Percentiles rank a stretch among this genome's conserved stretches.
Evolutionary conservation across 192 early-diverging fungal genomes (phyloP).

Genomic region (Coemansia sp.): DNA sequence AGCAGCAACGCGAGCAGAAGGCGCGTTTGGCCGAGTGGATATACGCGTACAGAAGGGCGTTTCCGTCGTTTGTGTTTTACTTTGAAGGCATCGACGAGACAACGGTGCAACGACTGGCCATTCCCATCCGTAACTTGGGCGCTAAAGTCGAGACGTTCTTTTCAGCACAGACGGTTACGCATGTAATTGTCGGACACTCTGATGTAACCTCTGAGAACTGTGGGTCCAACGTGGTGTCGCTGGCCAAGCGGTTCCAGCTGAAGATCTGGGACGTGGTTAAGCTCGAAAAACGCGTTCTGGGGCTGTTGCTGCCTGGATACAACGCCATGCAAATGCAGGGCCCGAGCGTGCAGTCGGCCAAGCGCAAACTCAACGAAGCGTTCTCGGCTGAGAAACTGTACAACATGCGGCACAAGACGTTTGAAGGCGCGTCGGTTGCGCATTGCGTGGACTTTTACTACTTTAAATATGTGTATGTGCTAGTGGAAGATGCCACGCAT

Average conservation of each 20-base stretch:
- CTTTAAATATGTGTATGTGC: conserved; percentile 52
- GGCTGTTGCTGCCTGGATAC: conserved; percentile 40
- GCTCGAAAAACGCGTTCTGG: conserved; percentile 49
- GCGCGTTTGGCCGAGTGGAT: conserved; percentile 53
- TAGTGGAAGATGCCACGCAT: conserved; percentile 51
- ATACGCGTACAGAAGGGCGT: conserved; percentile 45
- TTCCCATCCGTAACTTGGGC: conserved; percentile 34
- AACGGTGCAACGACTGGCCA: conserved; percentile 34
- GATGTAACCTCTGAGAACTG: conserved; percentile 15
- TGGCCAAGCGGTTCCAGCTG: conserved; percentile 44
- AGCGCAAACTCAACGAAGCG: conserved; percentile 54
- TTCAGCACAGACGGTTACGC: conserved; percentile 53
- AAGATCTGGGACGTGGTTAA: conserved; percentile 49
- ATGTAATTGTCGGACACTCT: conserved; percentile 41
- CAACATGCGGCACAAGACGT: conserved; percentile 48
- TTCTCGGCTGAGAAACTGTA: conserved; percentile 46
- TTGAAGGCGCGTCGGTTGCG: conserved; percentile 35
- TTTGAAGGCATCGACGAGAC: conserved; percentile 55
- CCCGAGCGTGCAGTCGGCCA: conserved; percentile 39
- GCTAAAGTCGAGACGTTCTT: conserved; percentile 54
- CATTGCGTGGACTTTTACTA: conserved; percentile 52
- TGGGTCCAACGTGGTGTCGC: conserved; percentile 34
- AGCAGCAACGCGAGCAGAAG: conserved; percentile 42
- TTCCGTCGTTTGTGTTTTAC: conserved; percentile 55
- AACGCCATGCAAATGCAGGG: conserved; percentile 26